Evolutionary conservation across 2,329 filamentous ascomycete species (phyloP), one percentile per base, ranked within the genome.

Genomic region (Stachybotrys chartarum): DNA sequence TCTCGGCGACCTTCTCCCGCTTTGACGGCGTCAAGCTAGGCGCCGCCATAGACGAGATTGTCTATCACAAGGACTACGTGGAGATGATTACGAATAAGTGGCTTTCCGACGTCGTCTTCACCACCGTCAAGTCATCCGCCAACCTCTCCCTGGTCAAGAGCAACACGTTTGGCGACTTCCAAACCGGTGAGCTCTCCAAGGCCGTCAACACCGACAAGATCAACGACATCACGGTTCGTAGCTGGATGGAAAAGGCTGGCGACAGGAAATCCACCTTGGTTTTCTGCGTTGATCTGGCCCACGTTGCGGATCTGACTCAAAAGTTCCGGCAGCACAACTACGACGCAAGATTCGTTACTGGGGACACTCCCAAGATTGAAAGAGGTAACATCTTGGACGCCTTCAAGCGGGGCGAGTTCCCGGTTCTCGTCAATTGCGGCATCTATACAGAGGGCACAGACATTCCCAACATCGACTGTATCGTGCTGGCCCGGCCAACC

Each of bases 391-490:
- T 83, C 1, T 78, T 99, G 1, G 85, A 90, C 35, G 83, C 82
- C 3, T 99, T 99, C 71, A 88, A 82, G 60, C 79, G 76, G 2
- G 82, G 85, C 7, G 82, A 91, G 48, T 97, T 90, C 59, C 90
- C 91, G 0, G 90, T 99, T 1, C 79, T 99, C 14, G 75, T 99
- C 53, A 99, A 99, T 68, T 97, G 94, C 66, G 92, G 92, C 8
- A 89, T 99, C 46, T 97, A 96, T 66, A 97, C 93, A 0, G 94
- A 99, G 74, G 94, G 94, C 2, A 99, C 94, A 1, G 94, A 99
- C 66, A 96, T 99, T 35, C 94, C 95, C 6, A 97, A 96, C 68
- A 90, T 99, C 61, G 94, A 99, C 73, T 97, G 94, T 66, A 83
- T 99, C 30, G 68, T 99, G 8, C 79, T 99, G 8, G 91, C 88